phyloP scores from a whole-genome alignment of 1,139 yeast genomes.

The Debaryomycetaceae sp. region DNA sequence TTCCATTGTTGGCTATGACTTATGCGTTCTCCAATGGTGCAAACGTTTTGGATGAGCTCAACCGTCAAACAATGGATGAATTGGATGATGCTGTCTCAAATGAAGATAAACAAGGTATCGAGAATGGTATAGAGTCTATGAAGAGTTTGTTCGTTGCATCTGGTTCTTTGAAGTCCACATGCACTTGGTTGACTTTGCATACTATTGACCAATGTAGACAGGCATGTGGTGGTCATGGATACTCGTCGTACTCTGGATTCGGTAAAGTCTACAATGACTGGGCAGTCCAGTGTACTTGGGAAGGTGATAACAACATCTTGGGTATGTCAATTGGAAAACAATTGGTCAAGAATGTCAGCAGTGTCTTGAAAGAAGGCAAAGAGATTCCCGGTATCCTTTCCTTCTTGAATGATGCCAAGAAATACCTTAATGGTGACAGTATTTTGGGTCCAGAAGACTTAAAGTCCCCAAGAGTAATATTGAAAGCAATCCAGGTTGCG shows the following conservation, averaged over 20 bases:
- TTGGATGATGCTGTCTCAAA: constrained; percentile 37
- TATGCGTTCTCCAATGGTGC: constrained; percentile 43
- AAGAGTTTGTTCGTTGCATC: constrained; percentile 47
- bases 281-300: constrained; percentile 55
- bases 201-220: constrained; percentile 48
- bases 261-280: constrained; percentile 49
- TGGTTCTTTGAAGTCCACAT: constrained; percentile 46
- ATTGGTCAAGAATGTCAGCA: constrained; percentile 33
- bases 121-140: constrained; percentile 37
- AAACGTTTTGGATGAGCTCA: constrained; percentile 31
- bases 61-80: constrained; percentile 24
- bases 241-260: constrained; percentile 46
- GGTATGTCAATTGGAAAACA: constrained; percentile 48
- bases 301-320: constrained; percentile 51
- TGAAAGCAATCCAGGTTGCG: constrained; percentile 38
- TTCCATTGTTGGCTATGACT: constrained; percentile 44
- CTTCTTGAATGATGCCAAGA: constrained; percentile 37
- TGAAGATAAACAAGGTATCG: constrained; percentile 34
- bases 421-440: constrained; percentile 26
- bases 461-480: constrained; percentile 24
- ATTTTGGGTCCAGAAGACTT: constrained; percentile 33
- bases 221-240: constrained; percentile 54
- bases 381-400: constrained; percentile 33
- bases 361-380: constrained; percentile 31
- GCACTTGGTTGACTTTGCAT: constrained; percentile 48